Percentiles rank a stretch among this genome's conserved stretches.
Conservation (phyloP, 1,139 yeast genomes). For the Suzukiozyma palmioleophila region DNA sequence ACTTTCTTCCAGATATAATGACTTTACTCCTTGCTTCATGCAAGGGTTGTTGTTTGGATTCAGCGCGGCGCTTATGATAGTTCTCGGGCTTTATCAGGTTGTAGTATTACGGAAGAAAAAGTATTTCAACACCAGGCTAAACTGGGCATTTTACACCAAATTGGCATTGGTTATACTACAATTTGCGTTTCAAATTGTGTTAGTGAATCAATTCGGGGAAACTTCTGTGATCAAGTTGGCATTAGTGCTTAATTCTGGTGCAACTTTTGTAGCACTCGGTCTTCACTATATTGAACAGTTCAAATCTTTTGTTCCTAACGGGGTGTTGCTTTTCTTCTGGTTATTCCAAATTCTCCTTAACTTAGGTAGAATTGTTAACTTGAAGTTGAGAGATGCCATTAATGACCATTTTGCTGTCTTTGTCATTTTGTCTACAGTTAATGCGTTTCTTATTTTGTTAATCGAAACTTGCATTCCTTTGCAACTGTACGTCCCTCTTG, state of each 20-base stretch:
- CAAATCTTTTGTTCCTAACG: conserved; percentile 61
- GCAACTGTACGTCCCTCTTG: conserved; percentile 35
- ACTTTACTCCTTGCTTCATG: conserved; percentile 77
- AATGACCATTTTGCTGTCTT: conserved; percentile 36
- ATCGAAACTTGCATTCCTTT: conserved; percentile 51
- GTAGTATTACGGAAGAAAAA: conserved; percentile 29
- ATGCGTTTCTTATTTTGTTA: conserved; percentile 46
- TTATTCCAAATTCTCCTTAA: conserved; percentile 47
- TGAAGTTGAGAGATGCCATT: conserved; percentile 41
- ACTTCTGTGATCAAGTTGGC: conserved; percentile 43
- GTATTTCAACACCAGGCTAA: conserved; percentile 28
- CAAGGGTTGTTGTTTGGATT: conserved; percentile 62
- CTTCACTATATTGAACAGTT: conserved; percentile 72
- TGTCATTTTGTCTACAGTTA: conserved; percentile 44
- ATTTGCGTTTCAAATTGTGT: conserved; percentile 26
- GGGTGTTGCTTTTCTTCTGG: conserved; percentile 77
- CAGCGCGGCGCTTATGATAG: conserved; percentile 49
- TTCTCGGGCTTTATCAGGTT: conserved; percentile 49
- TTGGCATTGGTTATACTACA: conserved; percentile 40
- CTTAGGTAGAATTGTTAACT: conserved; percentile 37
- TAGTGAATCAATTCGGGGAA: conserved; percentile 20
- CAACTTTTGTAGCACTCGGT: conserved; percentile 47
- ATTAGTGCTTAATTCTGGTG: conserved; percentile 32
- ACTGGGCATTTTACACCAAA: conserved; percentile 42
- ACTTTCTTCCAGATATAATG: conserved; percentile 51